Conservation (phyloP, 306 rosid genomes). For the Pyrus pyrifolia region DNA sequence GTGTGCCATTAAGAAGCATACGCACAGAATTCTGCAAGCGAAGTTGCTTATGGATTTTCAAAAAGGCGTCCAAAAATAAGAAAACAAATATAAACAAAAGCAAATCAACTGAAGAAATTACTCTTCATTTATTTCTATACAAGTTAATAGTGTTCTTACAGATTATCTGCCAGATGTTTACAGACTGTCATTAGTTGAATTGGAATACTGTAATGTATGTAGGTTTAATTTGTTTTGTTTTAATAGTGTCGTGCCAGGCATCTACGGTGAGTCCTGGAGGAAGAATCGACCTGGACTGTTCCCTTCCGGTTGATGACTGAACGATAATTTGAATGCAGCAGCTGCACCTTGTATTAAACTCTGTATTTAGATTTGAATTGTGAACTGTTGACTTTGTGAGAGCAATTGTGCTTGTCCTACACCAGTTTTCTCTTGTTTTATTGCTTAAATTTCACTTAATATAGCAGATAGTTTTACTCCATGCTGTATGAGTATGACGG, state of each 20-base stretch:
- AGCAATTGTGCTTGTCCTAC: neutral
- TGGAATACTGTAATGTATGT: neutral
- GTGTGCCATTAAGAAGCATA: neutral
- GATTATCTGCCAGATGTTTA: too few relatives aligned
- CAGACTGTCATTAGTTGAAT: neutral
- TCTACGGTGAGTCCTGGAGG: neutral
- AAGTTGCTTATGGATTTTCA: too few relatives aligned
- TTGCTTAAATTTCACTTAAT: neutral
- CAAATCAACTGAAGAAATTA: neutral
- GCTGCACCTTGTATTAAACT: neutral
- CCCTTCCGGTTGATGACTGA: neutral
- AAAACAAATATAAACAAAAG: neutral
- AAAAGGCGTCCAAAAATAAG: neutral
- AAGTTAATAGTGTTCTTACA: neutral
- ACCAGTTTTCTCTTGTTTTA: neutral
- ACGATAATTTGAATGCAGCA: neutral
- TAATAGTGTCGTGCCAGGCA: slow-evolving; percentile 5
- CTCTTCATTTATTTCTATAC: neutral
- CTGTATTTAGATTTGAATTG: neutral
- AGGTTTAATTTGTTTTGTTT: neutral
- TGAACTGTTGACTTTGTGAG: neutral
- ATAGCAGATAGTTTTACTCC: neutral
- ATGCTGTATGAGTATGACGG: neutral
- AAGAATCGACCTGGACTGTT: neutral
- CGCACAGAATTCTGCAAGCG: neutral